Evolutionary conservation across 2,329 filamentous ascomycete species (phyloP).

Genomic region (Talaromyces sp.): DNA sequence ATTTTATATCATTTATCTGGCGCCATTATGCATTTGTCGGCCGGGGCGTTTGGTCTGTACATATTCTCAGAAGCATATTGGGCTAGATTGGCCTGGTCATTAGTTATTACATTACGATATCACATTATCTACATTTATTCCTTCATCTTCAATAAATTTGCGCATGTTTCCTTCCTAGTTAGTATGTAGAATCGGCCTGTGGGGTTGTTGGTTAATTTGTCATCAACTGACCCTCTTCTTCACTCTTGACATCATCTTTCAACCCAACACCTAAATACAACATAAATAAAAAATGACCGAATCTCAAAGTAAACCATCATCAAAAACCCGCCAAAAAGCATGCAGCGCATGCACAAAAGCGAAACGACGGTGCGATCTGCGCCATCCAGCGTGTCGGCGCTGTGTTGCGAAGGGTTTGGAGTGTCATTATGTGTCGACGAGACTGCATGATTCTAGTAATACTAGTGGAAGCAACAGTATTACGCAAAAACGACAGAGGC

Average conservation of each 20-base stretch:
- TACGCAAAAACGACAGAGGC: not conserved
- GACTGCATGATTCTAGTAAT: conserved; percentile 1
- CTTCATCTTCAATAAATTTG: not conserved
- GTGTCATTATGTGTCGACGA: conserved; percentile 8
- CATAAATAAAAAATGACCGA: not conserved
- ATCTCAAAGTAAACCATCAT: not conserved
- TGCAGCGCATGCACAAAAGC: conserved; percentile 11
- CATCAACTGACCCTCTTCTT: not conserved
- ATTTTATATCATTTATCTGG: not conserved
- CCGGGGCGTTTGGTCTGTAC: conserved; percentile 1
- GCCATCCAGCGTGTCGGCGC: conserved; percentile 11
- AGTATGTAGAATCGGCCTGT: too few species aligned
- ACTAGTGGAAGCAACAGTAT: not conserved
- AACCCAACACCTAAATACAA: not conserved
- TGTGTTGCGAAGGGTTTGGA: not conserved
- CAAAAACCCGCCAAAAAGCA: conserved; percentile 7
- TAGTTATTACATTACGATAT: not conserved
- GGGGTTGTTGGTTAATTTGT: too few species aligned
- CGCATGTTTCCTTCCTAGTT: too few species aligned
- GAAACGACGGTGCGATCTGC: conserved; percentile 10
- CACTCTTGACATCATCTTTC: not conserved
- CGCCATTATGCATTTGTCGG: conserved; percentile 2
- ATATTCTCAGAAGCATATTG: not conserved
- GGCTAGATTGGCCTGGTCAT: not conserved
- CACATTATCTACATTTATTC: not conserved